A percentile compares a stretch with the other conserved stretches of the same genome.
Evolutionary conservation across 805 yeast genomes (phyloP).

Genomic region (Maudiozyma bulderi): DNA sequence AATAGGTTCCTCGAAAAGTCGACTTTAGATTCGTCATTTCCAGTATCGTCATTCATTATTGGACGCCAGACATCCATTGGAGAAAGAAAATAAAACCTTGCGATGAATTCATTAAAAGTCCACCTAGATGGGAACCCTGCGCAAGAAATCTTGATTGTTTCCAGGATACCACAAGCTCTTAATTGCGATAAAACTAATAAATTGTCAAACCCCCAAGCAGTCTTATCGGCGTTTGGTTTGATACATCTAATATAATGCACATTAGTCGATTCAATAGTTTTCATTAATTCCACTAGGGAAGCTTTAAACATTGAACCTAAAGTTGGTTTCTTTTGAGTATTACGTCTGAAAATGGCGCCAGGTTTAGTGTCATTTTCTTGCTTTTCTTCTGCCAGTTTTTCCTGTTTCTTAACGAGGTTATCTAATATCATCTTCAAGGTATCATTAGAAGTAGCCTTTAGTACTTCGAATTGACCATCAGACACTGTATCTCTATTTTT

Average conservation of each 20-base stretch:
- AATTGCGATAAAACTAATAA: conserved; percentile 93
- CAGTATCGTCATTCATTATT: conserved; percentile 38
- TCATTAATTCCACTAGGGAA: conserved; percentile 87
- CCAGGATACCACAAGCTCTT: conserved; percentile 97
- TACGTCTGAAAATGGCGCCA: conserved; percentile 28
- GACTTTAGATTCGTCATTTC: conserved; percentile 45
- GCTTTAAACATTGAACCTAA: conserved; percentile 90
- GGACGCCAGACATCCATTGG: conserved; percentile 59
- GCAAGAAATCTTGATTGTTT: conserved; percentile 90
- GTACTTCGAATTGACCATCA: conserved; percentile 83
- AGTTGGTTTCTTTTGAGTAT: conserved; percentile 73
- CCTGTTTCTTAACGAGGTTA: conserved; percentile 44
- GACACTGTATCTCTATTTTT: conserved; percentile 96
- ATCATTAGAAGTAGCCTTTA: conserved; percentile 57
- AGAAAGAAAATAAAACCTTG: conserved; percentile 75
- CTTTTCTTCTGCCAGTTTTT: conserved; percentile 20
- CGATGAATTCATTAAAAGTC: conserved; percentile 88
- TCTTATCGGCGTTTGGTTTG: conserved; percentile 88
- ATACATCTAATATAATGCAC: conserved; percentile 96
- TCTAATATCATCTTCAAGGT: conserved; percentile 57
- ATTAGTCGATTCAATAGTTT: conserved; percentile 84
- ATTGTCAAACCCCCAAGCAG: conserved; percentile 93
- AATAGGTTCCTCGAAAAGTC: conserved; percentile 59
- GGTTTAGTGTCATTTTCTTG: conserved; percentile 33
- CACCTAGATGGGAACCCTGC: conserved; percentile 97